Percentiles rank a stretch among this genome's conserved stretches.
Evolutionary conservation across 257 asterid genomes (phyloP).

Genomic region (Verbascum thapsus): DNA sequence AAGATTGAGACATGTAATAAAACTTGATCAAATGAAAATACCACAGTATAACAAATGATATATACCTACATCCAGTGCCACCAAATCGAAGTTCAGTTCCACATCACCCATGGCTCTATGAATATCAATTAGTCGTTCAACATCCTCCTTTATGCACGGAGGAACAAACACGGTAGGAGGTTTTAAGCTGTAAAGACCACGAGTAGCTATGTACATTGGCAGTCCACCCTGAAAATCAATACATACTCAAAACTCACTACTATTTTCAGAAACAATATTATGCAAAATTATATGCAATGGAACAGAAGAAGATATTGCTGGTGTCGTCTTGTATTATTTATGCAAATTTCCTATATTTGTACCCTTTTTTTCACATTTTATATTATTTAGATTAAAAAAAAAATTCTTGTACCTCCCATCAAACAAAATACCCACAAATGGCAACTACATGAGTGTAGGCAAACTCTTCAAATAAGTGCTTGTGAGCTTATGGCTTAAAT

Average conservation of each 20-base stretch:
- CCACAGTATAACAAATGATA: conserved; percentile 16
- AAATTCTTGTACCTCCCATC: no score
- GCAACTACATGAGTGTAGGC: no score
- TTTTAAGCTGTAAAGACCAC: conserved; percentile 81
- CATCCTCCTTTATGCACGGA: conserved; percentile 82
- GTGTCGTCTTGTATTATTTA: no score
- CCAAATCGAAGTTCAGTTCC: conserved; percentile 76
- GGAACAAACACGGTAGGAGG: conserved; percentile 95
- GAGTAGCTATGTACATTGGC: conserved; percentile 94
- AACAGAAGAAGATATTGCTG: no score
- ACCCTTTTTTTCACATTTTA: no score
- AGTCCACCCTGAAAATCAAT: conserved; percentile 83
- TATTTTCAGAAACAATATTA: conserved; percentile 12
- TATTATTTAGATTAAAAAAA: no score
- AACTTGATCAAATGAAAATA: conserved; percentile 16
- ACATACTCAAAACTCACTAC: conserved; percentile 22
- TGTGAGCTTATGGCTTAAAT: no score
- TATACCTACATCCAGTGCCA: conserved; percentile 86
- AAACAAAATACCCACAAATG: no score
- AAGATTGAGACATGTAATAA: conserved; percentile 12
- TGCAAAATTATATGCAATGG: conserved; percentile 3
- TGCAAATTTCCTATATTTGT: no score
- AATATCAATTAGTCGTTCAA: conserved; percentile 67
- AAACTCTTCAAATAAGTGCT: no score
- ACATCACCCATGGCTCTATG: conserved; percentile 85